Base-by-base conservation (phyloP, 805 yeast species). In the Isabelozyma pseudorhagii region DNA sequence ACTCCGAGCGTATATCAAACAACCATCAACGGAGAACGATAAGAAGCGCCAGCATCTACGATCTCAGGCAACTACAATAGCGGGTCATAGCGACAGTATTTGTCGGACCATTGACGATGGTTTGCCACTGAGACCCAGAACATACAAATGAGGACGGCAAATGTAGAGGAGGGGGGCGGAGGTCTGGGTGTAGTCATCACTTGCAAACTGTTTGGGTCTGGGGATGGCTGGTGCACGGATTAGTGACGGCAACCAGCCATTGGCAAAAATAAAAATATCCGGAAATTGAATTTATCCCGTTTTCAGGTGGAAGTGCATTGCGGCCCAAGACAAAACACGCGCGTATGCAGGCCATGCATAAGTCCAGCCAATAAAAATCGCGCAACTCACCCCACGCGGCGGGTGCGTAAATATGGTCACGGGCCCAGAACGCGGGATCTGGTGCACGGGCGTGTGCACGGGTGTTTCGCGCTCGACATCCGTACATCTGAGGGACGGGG, bases 211-310 rank as follows among this genome's bases (percentile, higher is more conserved):
- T 21, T 21, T 21, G 25, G 25, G 25, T 21, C 25, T 21, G 25
- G 25, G 25, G 25, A 21, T 21, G 25, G 25, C 25, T 21, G 25
- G 25, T 21, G 25, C 25, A 21, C 25, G 36, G n/a, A 13, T 9
- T 31, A 13, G 36, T 13, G 36, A 31, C n/a, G n/a, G 8, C 10
- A 5, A 31, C 10, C n/a, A 13, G n/a, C 36, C 36, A 31, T 9
- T 8, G 28, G 34, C 31, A 28, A 41, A 28, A 10, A 38, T 18
- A 44, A 54, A 54, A 55, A 56, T 49, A 41, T 42, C 55, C 55
- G 60, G 60, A 56, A 50, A 47, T 50, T 36, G 46, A 49, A 51
- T 55, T 56, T 48, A 54, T 47, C 58, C 60, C 54, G 51, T 55
- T 53, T 51, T 51, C 51, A 48, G 27, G 40, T 14, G 36, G 41